Percentiles rank a stretch among this genome's conserved stretches.
Evolutionary conservation across 208 protist genomes (phyloP).

Genomic region (Trichomonas gallinae): DNA sequence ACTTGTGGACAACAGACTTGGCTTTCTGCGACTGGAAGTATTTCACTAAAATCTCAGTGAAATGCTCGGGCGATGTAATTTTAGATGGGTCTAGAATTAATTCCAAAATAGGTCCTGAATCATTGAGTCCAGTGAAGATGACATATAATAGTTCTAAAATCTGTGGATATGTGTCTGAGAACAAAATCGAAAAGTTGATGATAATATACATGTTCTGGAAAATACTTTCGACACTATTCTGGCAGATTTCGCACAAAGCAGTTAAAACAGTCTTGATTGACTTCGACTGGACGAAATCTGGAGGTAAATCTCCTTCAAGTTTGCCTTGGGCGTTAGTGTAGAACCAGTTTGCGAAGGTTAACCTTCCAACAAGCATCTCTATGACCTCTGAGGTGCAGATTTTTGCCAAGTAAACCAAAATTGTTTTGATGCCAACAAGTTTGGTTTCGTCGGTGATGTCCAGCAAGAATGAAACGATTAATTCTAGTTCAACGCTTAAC

Average conservation of each 20-base stretch:
- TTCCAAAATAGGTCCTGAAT: background rate
- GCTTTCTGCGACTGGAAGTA: background rate
- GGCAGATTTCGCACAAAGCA: background rate
- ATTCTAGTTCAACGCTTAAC: background rate
- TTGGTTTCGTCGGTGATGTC: background rate
- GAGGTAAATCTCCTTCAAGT: background rate
- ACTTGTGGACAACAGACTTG: background rate
- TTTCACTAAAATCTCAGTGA: background rate
- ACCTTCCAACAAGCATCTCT: background rate
- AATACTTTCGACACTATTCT: background rate
- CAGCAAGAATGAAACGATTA: background rate
- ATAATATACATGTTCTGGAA: background rate
- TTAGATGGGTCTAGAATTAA: background rate
- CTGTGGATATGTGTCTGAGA: background rate
- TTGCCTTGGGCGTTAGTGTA: background rate
- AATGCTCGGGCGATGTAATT: background rate
- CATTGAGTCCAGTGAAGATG: background rate
- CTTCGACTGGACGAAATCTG: background rate
- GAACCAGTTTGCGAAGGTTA: background rate
- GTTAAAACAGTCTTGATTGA: background rate
- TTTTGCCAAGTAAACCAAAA: background rate
- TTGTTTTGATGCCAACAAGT: background rate
- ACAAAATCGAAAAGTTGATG: background rate
- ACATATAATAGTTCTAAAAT: background rate
- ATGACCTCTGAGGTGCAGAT: background rate